Evolutionary conservation across 2,329 filamentous ascomycete genomes (phyloP).

Genomic region (Incumbomyces delicatus): DNA sequence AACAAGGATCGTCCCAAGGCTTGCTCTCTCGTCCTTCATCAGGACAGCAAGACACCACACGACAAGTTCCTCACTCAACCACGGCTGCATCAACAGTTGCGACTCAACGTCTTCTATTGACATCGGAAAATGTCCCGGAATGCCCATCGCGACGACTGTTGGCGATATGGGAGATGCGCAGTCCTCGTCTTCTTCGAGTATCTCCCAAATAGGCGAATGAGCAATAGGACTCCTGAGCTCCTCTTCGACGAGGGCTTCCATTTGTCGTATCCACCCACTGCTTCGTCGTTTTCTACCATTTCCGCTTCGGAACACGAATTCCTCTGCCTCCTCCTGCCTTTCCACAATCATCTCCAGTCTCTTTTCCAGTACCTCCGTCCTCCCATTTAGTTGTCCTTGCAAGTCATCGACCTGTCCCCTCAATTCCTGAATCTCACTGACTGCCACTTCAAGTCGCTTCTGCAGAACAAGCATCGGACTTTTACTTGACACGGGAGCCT

Average conservation of each 20-base stretch:
- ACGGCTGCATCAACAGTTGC: not conserved
- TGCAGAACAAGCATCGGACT: conserved; percentile 18
- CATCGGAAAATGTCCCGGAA: not conserved
- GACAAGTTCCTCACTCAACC: not conserved
- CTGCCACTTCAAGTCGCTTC: conserved; percentile 15
- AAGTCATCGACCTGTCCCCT: conserved; percentile 12
- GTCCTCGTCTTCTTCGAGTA: not conserved
- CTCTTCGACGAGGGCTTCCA: not conserved
- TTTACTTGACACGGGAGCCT: conserved; percentile 13
- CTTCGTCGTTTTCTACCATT: not conserved
- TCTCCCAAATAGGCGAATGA: not conserved
- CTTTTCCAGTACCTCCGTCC: conserved; percentile 1
- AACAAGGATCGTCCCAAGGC: not conserved
- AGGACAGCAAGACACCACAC: not conserved
- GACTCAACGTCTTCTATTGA: not conserved
- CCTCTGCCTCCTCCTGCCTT: not conserved
- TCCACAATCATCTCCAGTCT: not conserved
- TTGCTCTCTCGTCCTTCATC: not conserved
- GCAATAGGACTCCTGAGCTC: not conserved
- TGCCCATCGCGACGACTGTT: not conserved
- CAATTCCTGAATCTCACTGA: conserved; percentile 17
- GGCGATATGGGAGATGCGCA: not conserved
- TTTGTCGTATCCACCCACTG: not conserved
- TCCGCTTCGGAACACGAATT: too few species aligned
- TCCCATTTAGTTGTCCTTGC: conserved; percentile 10